Evolutionary conservation across 441 rosid genomes (phyloP), one percentile per base, ranked within the genome.

Genomic region (Kokia cookei): DNA sequence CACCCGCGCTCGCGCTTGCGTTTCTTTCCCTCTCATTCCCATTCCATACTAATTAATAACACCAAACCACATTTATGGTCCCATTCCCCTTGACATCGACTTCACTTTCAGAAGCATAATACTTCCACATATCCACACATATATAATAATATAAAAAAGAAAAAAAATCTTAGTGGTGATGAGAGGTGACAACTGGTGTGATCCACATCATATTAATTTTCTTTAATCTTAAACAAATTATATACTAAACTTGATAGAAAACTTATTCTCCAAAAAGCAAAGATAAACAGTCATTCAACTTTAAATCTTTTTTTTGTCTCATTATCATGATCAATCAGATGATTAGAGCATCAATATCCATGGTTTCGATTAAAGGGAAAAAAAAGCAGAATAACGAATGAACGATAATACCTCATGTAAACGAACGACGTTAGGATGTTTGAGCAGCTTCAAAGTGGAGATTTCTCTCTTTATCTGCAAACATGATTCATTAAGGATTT

Each of bases 401-500:
- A 51, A 51, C 9, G 13, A 26, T 24, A 60, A 29, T 60, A 93
- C 99, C 99, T 93, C 98, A 13, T 89, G 86, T 73, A 96, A 87
- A 69, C 98, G 86, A 45, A 96, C 97, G 35, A 96, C 88, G 72
- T 96, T 90, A 4, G 98, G 97, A 84, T 96, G 99, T 69, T 90
- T 93, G 54, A 96, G 87, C 73, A 92, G 94, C 85, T 92, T 96
- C 81, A 93, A 75, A 17, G 99, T 93, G 45, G 82, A 88, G 72
- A 96, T 93, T 85, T 96, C 99, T 65, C 98, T 88, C 79, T 93
- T 96, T 37, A 96, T 93, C 99, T 95, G 91, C 70, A 71, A 57
- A 57, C 57, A 24, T 14, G 14, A 58, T 22, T 4, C 11, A 2
- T 60, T 14, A 17, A 32, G 35, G 27, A 4, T n/a, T 64, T 40